Evolutionary conservation across 1,139 yeast species (phyloP), one percentile per base, ranked within the genome.

Genomic region (Taphrina confusa): DNA sequence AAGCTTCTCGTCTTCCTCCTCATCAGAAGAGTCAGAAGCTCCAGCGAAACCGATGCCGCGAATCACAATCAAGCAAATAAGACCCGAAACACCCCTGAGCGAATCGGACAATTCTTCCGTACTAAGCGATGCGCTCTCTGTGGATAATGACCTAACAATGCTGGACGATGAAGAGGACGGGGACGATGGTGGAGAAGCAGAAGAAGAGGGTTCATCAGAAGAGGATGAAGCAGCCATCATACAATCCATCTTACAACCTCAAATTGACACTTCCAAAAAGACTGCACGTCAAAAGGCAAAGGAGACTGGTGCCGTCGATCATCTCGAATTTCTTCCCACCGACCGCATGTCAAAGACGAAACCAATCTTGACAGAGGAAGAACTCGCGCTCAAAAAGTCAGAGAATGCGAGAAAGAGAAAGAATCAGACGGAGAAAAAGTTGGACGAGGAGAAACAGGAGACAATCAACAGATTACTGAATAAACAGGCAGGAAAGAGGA

Each of bases 371-470:
- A 85, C 95, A 0, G 96, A 85, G 62, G 96, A 92, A 70, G 95
- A 91, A 72, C 79, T 83, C 40, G 88, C 88, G 37, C 73, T 89
- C 62, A 79, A 90, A 44, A 83, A 90, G 65, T 91, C 95, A 0
- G 98, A 92, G 70, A 84, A 82, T 68, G 92, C 97, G 0, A 80
- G 98, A 67, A 82, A 91, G 71, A 80, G 98, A 65, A 87, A 87
- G 71, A 92, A 92, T 69, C 80, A 90, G 68, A 85, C 86, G 66
- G 91, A 85, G 68, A 85, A 86, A 73, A 82, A 86, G 65, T 75
- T 88, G 40, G 97, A 90, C 69, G 97, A 89, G 71, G 98, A 92
- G 72, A 92, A 92, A 71, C 57, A 42, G 33, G 63, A 61, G 44
- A 61, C 63, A n/a, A 61, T 61, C 44, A 61, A 62, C 20, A 28